Evolutionary conservation across 345 rosid species (phyloP), one percentile per base, ranked within the genome.

Genomic region (Excoecaria agallocha): DNA sequence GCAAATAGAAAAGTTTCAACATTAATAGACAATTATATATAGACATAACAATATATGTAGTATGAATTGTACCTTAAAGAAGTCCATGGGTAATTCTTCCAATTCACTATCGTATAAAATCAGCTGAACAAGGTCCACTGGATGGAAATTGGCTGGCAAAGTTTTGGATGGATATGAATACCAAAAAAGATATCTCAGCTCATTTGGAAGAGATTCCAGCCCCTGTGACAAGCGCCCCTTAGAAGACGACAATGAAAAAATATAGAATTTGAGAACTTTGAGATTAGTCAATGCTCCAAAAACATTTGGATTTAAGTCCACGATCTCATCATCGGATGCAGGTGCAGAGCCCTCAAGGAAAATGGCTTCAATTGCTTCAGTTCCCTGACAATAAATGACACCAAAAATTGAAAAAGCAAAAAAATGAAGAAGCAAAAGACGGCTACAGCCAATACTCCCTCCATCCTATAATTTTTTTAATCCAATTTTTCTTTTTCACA

Each of bases 291-390:
- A 55, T 13, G 16, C 25, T 22, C 4, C 12, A 7, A 70, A 70
- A 4, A 39, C 64, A 37, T 70, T 19, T 7, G 63, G 64, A 22
- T n/a, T 70, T 56, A 70, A 22, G 19, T 70, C 37, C 3, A 70
- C 7, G 7, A 41, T 41, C 45, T 3, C 45, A 41, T 41, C 45
- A 41, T 41, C 7, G 45, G 7, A 41, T 41, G 3, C 7, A 41
- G 45, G 7, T 55, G 39, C n/a, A 70, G 45, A 15, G 59, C 50
- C 51, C 22, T 51, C 22, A 16, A 68, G 24, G 72, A 6, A 68
- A 15, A 60, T 71, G 39, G 66, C 55, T 43, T 71, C 72, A 68
- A 51, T 38, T 10, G 57, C 22, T 11, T 10, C 30, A 17, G 72
- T 68, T 68, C n/a, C n/a, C n/a, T n/a, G n/a, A n/a, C n/a, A n/a